Evolutionary conservation across 2,329 filamentous ascomycete species (phyloP).

Genomic region (Cadophora sp.): DNA sequence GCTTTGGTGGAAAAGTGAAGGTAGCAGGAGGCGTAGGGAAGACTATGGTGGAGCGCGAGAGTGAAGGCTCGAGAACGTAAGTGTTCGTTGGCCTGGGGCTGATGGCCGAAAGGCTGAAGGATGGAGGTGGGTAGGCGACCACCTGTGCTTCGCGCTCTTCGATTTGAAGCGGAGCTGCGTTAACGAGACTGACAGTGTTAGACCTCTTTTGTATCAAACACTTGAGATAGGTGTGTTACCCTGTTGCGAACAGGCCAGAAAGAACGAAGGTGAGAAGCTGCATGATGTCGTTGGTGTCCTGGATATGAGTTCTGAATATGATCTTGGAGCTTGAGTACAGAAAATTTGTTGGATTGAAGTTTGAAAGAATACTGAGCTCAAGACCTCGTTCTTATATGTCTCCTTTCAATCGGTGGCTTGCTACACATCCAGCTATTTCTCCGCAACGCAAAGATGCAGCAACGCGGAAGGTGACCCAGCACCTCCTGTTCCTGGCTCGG

Average conservation of each 20-base stretch:
- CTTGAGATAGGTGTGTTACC: background rate
- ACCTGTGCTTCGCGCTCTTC: background rate
- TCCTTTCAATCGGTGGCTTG: background rate
- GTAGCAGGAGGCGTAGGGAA: background rate
- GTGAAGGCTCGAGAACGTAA: background rate
- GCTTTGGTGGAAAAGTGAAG: slow-evolving; percentile 8
- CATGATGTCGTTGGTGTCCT: background rate
- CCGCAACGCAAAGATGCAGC: background rate
- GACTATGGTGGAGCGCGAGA: slow-evolving; percentile 9
- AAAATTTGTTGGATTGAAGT: background rate
- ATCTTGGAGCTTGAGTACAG: background rate
- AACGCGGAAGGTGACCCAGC: background rate
- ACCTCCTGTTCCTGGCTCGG: background rate
- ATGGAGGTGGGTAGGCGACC: background rate
- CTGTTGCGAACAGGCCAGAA: background rate
- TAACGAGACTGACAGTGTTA: background rate
- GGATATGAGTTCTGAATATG: background rate
- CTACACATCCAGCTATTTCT: background rate
- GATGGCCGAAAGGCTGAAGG: slow-evolving; percentile 5
- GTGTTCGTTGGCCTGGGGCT: slow-evolving; percentile 6
- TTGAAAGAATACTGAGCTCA: background rate
- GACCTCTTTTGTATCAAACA: too few relatives aligned
- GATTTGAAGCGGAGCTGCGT: slow-evolving; percentile 4
- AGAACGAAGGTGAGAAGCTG: background rate
- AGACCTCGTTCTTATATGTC: slow-evolving; percentile 4